Conservation (phyloP, 2,329 filamentous ascomycete species). For the Peltaster fructicola region DNA sequence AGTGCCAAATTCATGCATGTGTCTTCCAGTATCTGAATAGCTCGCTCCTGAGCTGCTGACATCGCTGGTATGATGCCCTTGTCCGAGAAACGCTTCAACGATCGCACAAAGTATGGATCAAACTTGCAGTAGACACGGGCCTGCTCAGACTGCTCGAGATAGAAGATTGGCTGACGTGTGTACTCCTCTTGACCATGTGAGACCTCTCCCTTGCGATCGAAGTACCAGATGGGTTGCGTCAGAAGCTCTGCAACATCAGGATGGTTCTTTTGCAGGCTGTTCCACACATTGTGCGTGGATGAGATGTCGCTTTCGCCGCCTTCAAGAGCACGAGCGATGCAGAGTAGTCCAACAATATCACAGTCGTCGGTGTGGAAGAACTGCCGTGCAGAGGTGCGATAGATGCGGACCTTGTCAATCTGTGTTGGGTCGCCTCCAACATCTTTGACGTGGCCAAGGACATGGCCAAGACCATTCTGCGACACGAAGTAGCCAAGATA, state of each 20-base stretch:
- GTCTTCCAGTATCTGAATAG: slow-evolving; percentile 53
- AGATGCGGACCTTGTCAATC: slow-evolving; percentile 78
- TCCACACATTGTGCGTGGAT: slow-evolving; percentile 65
- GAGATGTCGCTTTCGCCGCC: slow-evolving; percentile 74
- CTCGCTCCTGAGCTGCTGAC: slow-evolving; percentile 49
- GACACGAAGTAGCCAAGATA: slow-evolving; percentile 77
- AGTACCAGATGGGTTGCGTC: slow-evolving; percentile 71
- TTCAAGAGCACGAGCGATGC: slow-evolving; percentile 58
- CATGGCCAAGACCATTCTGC: slow-evolving; percentile 71
- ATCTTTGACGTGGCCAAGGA: slow-evolving; percentile 80
- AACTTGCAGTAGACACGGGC: slow-evolving; percentile 61
- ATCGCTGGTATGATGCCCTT: slow-evolving; percentile 55
- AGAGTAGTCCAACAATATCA: slow-evolving; percentile 70
- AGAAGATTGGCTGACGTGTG: slow-evolving; percentile 38
- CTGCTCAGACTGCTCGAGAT: slow-evolving; percentile 47
- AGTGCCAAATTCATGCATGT: slow-evolving; percentile 56
- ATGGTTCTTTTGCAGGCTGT: slow-evolving; percentile 53
- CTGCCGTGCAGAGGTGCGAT: slow-evolving; percentile 70
- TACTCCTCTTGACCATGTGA: slow-evolving; percentile 48
- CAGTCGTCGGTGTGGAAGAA: slow-evolving; percentile 75
- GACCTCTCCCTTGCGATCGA: slow-evolving; percentile 76
- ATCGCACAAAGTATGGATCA: slow-evolving; percentile 77
- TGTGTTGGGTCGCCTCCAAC: slow-evolving; percentile 63
- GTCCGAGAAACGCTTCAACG: slow-evolving; percentile 56
- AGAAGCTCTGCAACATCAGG: slow-evolving; percentile 63